Evolutionary conservation across 441 rosid species (phyloP), one percentile per base, ranked within the genome.

Genomic region (Brassica balearica): DNA sequence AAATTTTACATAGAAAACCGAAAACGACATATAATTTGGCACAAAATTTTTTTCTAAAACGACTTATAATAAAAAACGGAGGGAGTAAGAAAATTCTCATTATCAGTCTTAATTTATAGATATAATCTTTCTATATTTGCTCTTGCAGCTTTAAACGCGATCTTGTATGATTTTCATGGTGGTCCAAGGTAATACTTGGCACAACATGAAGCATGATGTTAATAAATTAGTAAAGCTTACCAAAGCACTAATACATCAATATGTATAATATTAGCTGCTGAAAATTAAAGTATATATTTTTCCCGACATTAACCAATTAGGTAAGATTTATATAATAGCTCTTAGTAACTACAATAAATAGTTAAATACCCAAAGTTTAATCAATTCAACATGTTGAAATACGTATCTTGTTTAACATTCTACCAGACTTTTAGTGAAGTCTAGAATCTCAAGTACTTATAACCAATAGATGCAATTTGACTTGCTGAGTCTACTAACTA

Each of bases 141-240:
- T 69, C 20, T 71, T 59, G 66, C 70, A 75, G 77, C 74, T 71
- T 71, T 80, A 65, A 25, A 66, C 51, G 73, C 70, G 60, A 80
- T 80, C 65, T 65, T 75, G 73, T 70, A 75, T 71, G 36, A 59
- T 80, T 80, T 70, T 66, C 59, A 51, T 11, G 80, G 80, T 75
- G 83, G 83, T 80, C 83, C 83, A 80, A 70, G 65, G 51, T 36
- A 27, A 68, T 71, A 71, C 83, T 20, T 80, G 83, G 80, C 83
- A 75, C 80, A 80, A 75, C 77, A 66, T 59, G 59, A 75, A 80
- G 77, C 73, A 58, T 71, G 65, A 12, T 8, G 17, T 65, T 71
- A 69, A 7, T 66, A 11, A 14, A 32, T 15, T 65, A 58, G 11
- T 59, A 15, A 51, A 32, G 36, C 29, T 70, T 63, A 70, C 15